Percentiles rank a stretch among this genome's conserved stretches.
These are phyloP conservation scores for Fragilariopsis cylindrus DNA, from an alignment of 108 stramenopile species.

Conservation along the genomic window DNA sequence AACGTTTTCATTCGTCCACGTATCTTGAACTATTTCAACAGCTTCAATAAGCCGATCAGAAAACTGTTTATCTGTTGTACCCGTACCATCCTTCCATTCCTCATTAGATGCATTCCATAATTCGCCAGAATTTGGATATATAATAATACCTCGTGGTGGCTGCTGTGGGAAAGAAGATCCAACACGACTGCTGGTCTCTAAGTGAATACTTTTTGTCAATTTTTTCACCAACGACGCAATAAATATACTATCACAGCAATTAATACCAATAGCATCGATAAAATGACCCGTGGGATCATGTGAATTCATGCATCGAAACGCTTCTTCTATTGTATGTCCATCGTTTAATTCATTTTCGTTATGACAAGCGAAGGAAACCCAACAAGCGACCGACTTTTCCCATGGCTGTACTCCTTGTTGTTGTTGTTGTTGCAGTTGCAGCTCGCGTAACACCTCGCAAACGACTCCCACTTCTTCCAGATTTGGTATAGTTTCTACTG, in stretches of 20 bases:
- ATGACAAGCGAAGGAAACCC: slow-evolving; percentile 58
- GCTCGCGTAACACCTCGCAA: slow-evolving; percentile 11
- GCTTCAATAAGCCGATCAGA: slow-evolving; percentile 32
- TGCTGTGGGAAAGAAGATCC: neutral
- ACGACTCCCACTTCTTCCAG: slow-evolving; percentile 31
- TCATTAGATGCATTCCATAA: slow-evolving; percentile 54
- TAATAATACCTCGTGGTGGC: slow-evolving; percentile 39
- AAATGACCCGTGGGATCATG: slow-evolving; percentile 29
- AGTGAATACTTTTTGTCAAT: slow-evolving; percentile 24
- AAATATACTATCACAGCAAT: slow-evolving; percentile 49
- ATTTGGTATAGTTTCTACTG: slow-evolving; percentile 61
- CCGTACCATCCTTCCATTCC: slow-evolving; percentile 49
- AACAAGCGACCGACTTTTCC: slow-evolving; percentile 21
- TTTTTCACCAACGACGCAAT: slow-evolving; percentile 36
- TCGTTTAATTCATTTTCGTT: slow-evolving; percentile 56
- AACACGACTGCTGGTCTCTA: neutral
- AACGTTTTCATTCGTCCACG: slow-evolving; percentile 22
- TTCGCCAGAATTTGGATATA: slow-evolving; percentile 70
- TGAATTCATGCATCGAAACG: slow-evolving; percentile 33
- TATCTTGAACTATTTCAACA: slow-evolving; percentile 24
- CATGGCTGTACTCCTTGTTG: neutral
- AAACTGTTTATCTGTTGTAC: slow-evolving; percentile 34
- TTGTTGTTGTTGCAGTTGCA: slow-evolving; percentile 1
- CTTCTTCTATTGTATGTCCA: slow-evolving; percentile 43
- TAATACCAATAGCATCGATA: slow-evolving; percentile 51